These are phyloP conservation scores for Cadophora sp. DNA, from an alignment of 2,329 filamentous ascomycete species.

Conservation along the genomic window DNA sequence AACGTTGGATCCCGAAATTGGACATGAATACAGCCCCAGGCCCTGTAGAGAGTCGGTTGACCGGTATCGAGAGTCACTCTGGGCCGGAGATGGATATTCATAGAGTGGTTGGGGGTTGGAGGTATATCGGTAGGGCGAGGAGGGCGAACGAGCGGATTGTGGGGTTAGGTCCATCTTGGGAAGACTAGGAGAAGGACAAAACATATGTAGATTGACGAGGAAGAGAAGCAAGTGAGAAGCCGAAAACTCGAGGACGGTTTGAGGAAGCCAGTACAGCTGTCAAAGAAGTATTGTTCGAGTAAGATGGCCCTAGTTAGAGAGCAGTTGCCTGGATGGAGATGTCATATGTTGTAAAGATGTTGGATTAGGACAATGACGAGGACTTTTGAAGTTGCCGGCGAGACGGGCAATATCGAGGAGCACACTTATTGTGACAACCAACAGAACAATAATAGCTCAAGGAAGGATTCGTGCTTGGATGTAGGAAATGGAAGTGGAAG, in stretches of 20 bases:
- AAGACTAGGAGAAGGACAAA: constrained; percentile 28
- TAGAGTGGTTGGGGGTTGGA: constrained; percentile 43
- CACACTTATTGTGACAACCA: constrained; percentile 9
- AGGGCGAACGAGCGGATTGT: constrained; percentile 43
- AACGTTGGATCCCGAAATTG: constrained; percentile 40
- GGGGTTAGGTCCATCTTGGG: constrained; percentile 45
- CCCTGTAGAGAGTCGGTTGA: constrained; percentile 41
- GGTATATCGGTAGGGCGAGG: constrained; percentile 42
- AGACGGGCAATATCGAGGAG: constrained; percentile 20
- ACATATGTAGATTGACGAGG: constrained; percentile 22
- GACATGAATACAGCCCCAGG: constrained; percentile 43
- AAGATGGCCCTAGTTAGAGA: constrained; percentile 15
- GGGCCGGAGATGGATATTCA: constrained; percentile 46
- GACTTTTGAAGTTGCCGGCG: constrained; percentile 22
- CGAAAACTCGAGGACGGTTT: constrained; percentile 25
- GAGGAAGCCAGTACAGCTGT: constrained; percentile 26
- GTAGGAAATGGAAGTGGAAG: constrained; percentile 10
- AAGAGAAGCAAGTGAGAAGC: constrained; percentile 18
- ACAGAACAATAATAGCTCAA: constrained; percentile 20
- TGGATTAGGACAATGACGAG: constrained; percentile 23
- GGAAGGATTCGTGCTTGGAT: constrained; percentile 9
- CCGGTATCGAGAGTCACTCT: constrained; percentile 43
- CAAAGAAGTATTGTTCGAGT: constrained; percentile 16
- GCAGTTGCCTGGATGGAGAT: constrained; percentile 33
- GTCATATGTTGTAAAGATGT: constrained; percentile 25